A percentile compares a stretch with the other conserved stretches of the same genome.
Conservation (phyloP, 78 protist genomes). For the Cavenderia fasciculata region DNA sequence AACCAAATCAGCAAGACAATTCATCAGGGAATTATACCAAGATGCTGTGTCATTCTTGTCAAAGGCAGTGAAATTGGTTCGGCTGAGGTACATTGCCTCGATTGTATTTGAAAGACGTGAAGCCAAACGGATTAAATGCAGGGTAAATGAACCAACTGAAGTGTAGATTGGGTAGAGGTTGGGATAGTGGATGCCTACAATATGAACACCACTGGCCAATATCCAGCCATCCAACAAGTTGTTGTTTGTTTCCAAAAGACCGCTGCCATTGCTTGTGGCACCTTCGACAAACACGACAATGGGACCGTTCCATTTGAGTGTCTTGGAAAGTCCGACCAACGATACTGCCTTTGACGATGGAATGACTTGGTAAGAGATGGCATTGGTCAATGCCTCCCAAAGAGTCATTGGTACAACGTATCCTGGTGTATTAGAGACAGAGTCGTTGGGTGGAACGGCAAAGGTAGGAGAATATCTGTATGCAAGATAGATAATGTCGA, state of each 20-base stretch:
- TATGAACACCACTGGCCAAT: background rate
- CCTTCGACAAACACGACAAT: constrained; percentile 45
- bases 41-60: background rate
- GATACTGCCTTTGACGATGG: no score
- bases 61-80: constrained; percentile 22
- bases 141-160: constrained; percentile 15
- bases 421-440: background rate
- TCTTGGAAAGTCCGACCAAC: background rate
- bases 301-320: constrained; percentile 60
- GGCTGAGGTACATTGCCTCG: constrained; percentile 35
- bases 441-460: constrained; percentile 72
- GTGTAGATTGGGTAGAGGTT: constrained; percentile 15
- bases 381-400: constrained; percentile 19
- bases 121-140: constrained; percentile 18
- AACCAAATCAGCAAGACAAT: constrained; percentile 2
- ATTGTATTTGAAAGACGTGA: constrained; percentile 29
- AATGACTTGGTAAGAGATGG: constrained; percentile 49
- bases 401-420: constrained; percentile 9
- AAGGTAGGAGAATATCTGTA: constrained; percentile 56
- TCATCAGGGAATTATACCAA: constrained; percentile 43
- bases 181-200: constrained; percentile 37
- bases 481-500: constrained; percentile 56
- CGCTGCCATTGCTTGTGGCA: constrained; percentile 62
- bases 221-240: background rate
- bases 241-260: constrained; percentile 1